These are phyloP conservation scores for Betula pendula DNA, from an alignment of 306 rosid species.

Conservation along the genomic window DNA sequence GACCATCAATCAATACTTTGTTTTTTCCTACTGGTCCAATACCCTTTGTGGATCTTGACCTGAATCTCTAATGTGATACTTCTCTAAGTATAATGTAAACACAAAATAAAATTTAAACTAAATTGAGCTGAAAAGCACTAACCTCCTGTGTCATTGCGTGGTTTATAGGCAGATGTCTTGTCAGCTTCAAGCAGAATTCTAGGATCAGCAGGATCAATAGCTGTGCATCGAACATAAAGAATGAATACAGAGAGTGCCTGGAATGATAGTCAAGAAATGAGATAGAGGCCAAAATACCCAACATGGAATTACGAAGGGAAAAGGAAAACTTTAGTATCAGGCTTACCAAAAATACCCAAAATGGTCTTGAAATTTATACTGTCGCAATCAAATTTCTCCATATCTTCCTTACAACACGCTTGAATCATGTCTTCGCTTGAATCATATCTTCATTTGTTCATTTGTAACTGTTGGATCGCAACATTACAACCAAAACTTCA, in stretches of 20 bases:
- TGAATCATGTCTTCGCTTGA: too few species aligned
- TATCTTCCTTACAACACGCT: too few species aligned
- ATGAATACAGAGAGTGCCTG: constrained; percentile 73
- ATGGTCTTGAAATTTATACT: too few species aligned
- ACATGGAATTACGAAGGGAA: background rate
- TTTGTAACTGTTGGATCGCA: too few species aligned
- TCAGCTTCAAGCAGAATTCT: constrained; percentile 59
- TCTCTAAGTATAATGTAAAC: background rate
- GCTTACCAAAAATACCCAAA: too few species aligned
- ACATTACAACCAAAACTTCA: too few species aligned
- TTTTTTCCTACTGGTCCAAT: background rate
- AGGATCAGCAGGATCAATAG: constrained; percentile 79
- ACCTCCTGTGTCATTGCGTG: constrained; percentile 57
- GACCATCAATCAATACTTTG: background rate
- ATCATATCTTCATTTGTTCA: too few species aligned
- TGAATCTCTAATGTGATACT: constrained; percentile 1
- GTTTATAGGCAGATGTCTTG: constrained; percentile 42
- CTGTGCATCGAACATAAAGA: constrained; percentile 80
- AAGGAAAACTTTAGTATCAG: constrained; percentile 2
- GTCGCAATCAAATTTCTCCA: too few species aligned
- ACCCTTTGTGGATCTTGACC: background rate
- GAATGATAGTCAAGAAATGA: constrained; percentile 25
- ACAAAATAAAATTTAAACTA: constrained; percentile 14
- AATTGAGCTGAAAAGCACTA: constrained; percentile 20
- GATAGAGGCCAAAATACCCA: constrained; percentile 14